These are phyloP conservation scores for Herpotrichia juniperi DNA, from an alignment of 2,329 filamentous ascomycete genomes.

Conservation along the genomic window DNA sequence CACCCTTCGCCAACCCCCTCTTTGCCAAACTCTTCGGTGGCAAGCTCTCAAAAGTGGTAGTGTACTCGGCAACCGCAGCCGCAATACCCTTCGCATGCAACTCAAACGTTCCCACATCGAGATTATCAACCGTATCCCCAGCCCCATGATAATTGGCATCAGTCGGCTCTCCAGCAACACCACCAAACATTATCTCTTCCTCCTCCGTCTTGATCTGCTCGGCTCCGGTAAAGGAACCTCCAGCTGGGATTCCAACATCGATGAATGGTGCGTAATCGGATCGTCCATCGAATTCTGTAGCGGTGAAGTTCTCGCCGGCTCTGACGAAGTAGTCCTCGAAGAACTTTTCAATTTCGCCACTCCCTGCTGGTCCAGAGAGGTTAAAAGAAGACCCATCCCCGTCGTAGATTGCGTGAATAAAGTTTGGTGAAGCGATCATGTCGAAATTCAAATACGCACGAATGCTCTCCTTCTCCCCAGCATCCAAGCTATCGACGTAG, in stretches of 20 bases:
- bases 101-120: constrained; percentile 39
- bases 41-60: constrained; percentile 32
- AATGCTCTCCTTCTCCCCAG: constrained; percentile 38
- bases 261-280: constrained; percentile 48
- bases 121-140: constrained; percentile 43
- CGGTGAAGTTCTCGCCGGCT: constrained; percentile 31
- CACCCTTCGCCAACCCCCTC: neutral
- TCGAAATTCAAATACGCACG: constrained; percentile 51
- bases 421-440: constrained; percentile 49
- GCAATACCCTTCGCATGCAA: constrained; percentile 42
- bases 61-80: constrained; percentile 41
- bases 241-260: constrained; percentile 40
- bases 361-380: constrained; percentile 38
- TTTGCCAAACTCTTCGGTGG: constrained; percentile 21
- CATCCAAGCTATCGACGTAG: constrained; percentile 35
- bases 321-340: constrained; percentile 39
- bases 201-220: constrained; percentile 46
- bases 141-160: constrained; percentile 46
- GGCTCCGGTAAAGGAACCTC: constrained; percentile 46
- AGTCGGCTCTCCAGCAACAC: constrained; percentile 34
- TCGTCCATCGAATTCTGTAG: constrained; percentile 45
- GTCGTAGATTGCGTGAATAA: constrained; percentile 44
- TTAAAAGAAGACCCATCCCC: constrained; percentile 43
- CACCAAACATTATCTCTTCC: constrained; percentile 42
- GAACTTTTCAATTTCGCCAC: constrained; percentile 36